Evolutionary conservation across 192 early-diverging fungal genomes (phyloP).

Genomic region (Chytriomyces hyalinus): DNA sequence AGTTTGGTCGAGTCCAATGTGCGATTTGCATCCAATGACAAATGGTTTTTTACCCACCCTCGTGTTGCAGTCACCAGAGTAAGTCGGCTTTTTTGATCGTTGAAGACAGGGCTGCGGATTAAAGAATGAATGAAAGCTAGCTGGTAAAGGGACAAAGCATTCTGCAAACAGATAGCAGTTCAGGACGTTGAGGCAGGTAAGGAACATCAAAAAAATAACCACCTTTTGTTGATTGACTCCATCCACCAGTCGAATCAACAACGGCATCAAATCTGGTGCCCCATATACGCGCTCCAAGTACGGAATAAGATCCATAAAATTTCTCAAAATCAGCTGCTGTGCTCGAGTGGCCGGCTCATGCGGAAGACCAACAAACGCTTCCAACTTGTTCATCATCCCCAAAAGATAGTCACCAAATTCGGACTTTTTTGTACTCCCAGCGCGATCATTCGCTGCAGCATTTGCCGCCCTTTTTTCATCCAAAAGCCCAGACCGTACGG

Average conservation of each 20-base stretch:
- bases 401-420: neutral
- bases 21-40: constrained; percentile 28
- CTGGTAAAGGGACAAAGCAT: constrained; percentile 43
- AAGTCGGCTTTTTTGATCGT: constrained; percentile 38
- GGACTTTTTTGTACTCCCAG: neutral
- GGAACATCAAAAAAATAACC: neutral
- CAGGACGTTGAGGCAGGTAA: neutral
- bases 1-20: constrained; percentile 31
- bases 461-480: constrained; percentile 21
- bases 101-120: constrained; percentile 46
- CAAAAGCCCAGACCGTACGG: constrained; percentile 30
- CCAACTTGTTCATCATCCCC: constrained; percentile 10
- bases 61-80: constrained; percentile 37
- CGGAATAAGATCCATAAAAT: constrained; percentile 49
- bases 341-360: constrained; percentile 49
- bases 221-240: constrained; percentile 39
- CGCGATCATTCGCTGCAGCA: neutral
- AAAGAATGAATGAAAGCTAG: constrained; percentile 46
- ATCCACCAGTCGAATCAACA: constrained; percentile 44
- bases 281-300: constrained; percentile 49
- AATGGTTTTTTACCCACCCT: constrained; percentile 49
- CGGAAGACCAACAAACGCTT: constrained; percentile 11
- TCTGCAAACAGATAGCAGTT: constrained; percentile 12
- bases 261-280: constrained; percentile 31
- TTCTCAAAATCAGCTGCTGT: constrained; percentile 60